Percentiles rank a stretch among this genome's conserved stretches.
Conservation (phyloP, 805 yeast genomes). For the Aciculoconidium aculeatum region DNA sequence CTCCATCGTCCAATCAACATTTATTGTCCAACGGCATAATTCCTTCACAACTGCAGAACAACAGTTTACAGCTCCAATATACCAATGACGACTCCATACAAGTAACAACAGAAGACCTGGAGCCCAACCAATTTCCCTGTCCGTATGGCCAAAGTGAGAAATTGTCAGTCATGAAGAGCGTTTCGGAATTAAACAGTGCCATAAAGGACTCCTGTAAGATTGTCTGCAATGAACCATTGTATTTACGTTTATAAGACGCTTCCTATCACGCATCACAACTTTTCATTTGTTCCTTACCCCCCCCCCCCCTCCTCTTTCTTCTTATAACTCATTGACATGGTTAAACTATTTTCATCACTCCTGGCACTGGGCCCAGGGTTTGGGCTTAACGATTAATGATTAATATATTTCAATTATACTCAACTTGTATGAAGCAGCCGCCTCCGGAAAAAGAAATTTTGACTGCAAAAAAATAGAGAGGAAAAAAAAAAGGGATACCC, state of each 20-base stretch:
- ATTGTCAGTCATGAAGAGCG: slow-evolving; percentile 5
- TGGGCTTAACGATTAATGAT: too few relatives aligned
- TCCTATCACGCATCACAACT: too few relatives aligned
- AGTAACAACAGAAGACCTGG: slow-evolving; percentile 3
- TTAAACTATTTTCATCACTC: too few relatives aligned
- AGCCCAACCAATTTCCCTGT: slow-evolving; percentile 8
- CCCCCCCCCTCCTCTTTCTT: too few relatives aligned
- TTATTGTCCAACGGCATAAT: slow-evolving; percentile 1
- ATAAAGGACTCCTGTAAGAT: slow-evolving; percentile 10
- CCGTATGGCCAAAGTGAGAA: slow-evolving; percentile 8
- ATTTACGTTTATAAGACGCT: slow-evolving; percentile 8
- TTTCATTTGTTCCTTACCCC: too few relatives aligned
- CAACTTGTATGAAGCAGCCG: too few relatives aligned
- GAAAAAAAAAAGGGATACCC: too few relatives aligned
- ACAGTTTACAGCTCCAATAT: slow-evolving; percentile 4
- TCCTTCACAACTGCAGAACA: slow-evolving; percentile 3
- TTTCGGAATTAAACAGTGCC: slow-evolving; percentile 5
- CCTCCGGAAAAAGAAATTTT: too few relatives aligned
- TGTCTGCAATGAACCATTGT: slow-evolving; percentile 8
- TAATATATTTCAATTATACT: too few relatives aligned
- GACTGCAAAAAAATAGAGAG: too few relatives aligned
- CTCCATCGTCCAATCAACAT: slow-evolving; percentile 2
- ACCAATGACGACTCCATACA: slow-evolving; percentile 5
- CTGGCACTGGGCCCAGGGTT: too few relatives aligned
- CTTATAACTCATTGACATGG: too few relatives aligned